Conservation (phyloP, 1,284 basidiomycete genomes). For the Cutaneotrichosporon arboriforme region DNA sequence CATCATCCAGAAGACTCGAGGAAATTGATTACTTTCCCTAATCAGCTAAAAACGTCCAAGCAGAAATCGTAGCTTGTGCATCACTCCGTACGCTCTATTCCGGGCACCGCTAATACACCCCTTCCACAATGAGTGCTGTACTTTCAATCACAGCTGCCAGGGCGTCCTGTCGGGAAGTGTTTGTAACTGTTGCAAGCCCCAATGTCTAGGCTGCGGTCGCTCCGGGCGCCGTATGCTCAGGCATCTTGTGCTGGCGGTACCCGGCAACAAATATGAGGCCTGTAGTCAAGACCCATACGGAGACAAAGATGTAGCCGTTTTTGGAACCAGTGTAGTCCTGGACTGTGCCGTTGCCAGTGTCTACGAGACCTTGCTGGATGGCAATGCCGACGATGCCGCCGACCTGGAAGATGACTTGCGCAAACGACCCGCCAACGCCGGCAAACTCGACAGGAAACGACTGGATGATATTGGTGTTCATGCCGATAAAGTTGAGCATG, state of each 20-base stretch:
- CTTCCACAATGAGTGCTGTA: too few species aligned
- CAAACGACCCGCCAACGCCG: slow-evolving; percentile 36
- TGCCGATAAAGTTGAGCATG: slow-evolving; percentile 42
- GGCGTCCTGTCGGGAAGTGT: too few species aligned
- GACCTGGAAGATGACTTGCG: slow-evolving; percentile 43
- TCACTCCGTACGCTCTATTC: too few species aligned
- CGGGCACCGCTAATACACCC: too few species aligned
- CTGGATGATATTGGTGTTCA: slow-evolving; percentile 38
- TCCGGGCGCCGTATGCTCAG: too few species aligned
- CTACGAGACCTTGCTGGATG: slow-evolving; percentile 33
- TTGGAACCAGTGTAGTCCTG: slow-evolving; percentile 34
- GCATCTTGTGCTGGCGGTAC: slow-evolving; percentile 32
- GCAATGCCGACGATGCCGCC: slow-evolving; percentile 43
- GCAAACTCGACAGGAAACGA: slow-evolving; percentile 36
- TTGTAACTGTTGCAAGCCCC: too few species aligned
- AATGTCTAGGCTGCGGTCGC: too few species aligned
- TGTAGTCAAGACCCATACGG: slow-evolving; percentile 29
- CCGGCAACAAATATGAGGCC: slow-evolving; percentile 33
- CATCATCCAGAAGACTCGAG: too few species aligned
- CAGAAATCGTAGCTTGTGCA: too few species aligned
- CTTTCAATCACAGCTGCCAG: too few species aligned
- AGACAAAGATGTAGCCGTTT: slow-evolving; percentile 39
- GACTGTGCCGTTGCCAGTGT: slow-evolving; percentile 28
- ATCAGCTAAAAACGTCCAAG: too few species aligned
- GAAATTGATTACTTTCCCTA: too few species aligned